These are phyloP conservation scores for Arthonia radiata DNA, from an alignment of 495 filamentous ascomycete genomes.

Conservation along the genomic window DNA sequence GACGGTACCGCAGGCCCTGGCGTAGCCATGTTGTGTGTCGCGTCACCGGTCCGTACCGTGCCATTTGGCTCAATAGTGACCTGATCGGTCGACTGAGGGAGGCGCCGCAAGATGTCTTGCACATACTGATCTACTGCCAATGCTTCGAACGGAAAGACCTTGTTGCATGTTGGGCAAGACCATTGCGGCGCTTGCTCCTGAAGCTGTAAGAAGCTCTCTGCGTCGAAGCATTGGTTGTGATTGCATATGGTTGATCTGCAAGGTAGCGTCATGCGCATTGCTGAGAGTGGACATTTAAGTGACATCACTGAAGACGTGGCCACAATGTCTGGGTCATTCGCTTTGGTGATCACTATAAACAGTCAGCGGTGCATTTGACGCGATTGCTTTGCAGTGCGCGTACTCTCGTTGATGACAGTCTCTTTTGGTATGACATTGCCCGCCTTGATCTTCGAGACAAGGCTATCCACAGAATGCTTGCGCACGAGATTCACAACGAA, in stretches of 20 bases:
- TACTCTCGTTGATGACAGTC: conserved; percentile 66
- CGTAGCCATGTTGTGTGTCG: conserved; percentile 13
- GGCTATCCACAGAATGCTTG: conserved; percentile 39
- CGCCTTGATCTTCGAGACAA: conserved; percentile 39
- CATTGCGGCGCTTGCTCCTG: conserved; percentile 93
- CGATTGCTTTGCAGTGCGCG: conserved; percentile 9
- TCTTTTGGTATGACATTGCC: conserved; percentile 54
- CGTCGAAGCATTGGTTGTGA: conserved; percentile 92
- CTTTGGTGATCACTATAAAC: conserved; percentile 46
- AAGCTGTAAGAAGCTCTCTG: conserved; percentile 70
- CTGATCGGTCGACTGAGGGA: conserved; percentile 43
- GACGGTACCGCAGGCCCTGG: conserved; percentile 9
- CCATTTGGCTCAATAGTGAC: conserved; percentile 80
- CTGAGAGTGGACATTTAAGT: conserved; percentile 76
- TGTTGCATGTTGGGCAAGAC: conserved; percentile 81
- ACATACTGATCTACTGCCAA: conserved; percentile 82
- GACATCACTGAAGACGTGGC: conserved; percentile 72
- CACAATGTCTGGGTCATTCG: conserved; percentile 68
- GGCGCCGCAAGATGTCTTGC: conserved; percentile 53
- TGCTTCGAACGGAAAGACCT: conserved; percentile 51
- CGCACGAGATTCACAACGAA: conserved; percentile 50
- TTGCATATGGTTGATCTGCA: conserved; percentile 57
- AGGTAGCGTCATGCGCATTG: conserved; percentile 53
- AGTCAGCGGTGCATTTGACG: neutral
- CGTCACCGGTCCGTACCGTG: conserved; percentile 15